A percentile compares a stretch with the other conserved stretches of the same genome.
These are phyloP conservation scores for Vicia villosa DNA, from an alignment of 306 rosid genomes.

Conservation along the genomic window DNA sequence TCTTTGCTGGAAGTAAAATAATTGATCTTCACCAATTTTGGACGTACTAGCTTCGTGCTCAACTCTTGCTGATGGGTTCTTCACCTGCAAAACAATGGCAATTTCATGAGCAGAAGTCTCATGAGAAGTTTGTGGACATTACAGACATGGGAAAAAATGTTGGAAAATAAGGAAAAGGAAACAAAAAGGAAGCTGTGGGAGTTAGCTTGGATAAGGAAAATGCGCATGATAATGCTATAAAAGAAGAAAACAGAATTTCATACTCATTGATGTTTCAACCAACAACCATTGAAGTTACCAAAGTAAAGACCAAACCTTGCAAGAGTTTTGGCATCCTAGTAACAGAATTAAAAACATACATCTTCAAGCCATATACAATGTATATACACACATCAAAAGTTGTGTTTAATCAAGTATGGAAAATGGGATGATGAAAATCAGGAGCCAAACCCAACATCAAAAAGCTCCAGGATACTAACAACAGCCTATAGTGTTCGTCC, in stretches of 20 bases:
- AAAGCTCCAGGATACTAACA: neutral
- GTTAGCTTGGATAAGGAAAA: neutral
- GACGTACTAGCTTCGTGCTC: slow-evolving; percentile 98
- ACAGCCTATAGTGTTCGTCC: neutral
- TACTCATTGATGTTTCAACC: slow-evolving; percentile 9
- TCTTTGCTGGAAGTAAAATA: slow-evolving; percentile 92
- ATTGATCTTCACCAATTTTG: slow-evolving; percentile 90
- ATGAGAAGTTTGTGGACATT: neutral
- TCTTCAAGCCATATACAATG: neutral
- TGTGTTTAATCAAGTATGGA: neutral
- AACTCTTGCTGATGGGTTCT: slow-evolving; percentile 82
- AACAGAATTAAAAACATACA: neutral
- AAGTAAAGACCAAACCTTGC: neutral
- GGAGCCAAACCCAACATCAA: neutral
- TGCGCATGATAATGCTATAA: neutral
- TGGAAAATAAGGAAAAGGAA: neutral
- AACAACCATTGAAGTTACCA: slow-evolving; percentile 6
- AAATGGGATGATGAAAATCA: neutral
- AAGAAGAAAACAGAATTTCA: neutral
- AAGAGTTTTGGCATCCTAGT: neutral
- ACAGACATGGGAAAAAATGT: neutral
- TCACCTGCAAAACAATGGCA: slow-evolving; percentile 53
- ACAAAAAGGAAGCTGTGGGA: neutral
- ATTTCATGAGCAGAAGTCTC: neutral
- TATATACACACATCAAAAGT: neutral